Conservation (phyloP, 1,284 basidiomycete genomes). For the Rhodotorula glutinis region DNA sequence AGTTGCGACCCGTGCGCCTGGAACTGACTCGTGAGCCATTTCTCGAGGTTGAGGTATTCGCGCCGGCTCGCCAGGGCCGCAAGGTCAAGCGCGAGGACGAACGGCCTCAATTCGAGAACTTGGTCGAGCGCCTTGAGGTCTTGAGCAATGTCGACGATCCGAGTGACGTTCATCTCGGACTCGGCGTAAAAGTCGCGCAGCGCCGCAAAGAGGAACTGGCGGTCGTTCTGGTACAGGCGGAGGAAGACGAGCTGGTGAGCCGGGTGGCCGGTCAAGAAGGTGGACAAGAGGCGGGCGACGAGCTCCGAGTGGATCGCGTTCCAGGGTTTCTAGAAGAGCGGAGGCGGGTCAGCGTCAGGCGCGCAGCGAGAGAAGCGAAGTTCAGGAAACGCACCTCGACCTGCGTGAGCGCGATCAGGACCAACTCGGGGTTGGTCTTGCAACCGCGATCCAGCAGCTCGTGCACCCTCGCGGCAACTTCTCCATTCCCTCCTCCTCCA, state of each 20-base stretch:
- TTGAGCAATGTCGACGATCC: conserved; percentile 91
- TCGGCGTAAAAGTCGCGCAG: conserved; percentile 90
- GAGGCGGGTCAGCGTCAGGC: not conserved
- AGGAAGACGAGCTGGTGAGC: conserved; percentile 96
- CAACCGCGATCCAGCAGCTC: conserved; percentile 90
- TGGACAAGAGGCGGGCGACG: conserved; percentile 75
- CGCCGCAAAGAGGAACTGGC: conserved; percentile 75
- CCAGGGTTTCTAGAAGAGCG: conserved; percentile 65
- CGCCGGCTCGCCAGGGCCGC: conserved; percentile 87
- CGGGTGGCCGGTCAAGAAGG: conserved; percentile 89
- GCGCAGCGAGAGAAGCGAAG: not conserved
- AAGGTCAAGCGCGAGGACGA: conserved; percentile 78
- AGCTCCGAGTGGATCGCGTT: conserved; percentile 81
- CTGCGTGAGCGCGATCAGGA: conserved; percentile 88
- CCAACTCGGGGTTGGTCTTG: conserved; percentile 87
- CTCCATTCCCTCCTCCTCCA: not conserved
- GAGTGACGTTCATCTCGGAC: conserved; percentile 85
- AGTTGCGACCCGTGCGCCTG: conserved; percentile 77
- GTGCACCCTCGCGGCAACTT: conserved; percentile 49
- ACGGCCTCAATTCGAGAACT: conserved; percentile 79
- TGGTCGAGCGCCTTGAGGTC: conserved; percentile 91
- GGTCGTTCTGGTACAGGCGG: conserved; percentile 88
- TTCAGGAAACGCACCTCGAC: conserved; percentile 65
- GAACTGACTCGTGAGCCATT: conserved; percentile 90
- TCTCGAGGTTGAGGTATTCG: conserved; percentile 92